Evolutionary conservation across 164 flowering plant genomes (phyloP), one percentile per base, ranked within the genome.

Genomic region (Piper betle): DNA sequence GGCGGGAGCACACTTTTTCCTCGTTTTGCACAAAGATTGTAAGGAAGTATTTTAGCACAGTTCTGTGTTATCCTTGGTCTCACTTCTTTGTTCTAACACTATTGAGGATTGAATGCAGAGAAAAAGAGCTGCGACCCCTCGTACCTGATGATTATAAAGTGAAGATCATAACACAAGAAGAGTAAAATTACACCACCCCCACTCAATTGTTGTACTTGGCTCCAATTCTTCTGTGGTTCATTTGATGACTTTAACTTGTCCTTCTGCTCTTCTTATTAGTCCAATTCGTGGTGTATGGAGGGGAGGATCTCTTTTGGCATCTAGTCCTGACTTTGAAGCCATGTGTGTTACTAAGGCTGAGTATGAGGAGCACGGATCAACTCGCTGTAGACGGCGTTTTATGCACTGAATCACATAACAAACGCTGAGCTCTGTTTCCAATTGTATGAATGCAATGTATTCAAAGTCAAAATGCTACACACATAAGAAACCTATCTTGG

Each of bases 1-100:
- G 97, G 97, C 69, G 99, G 99, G 70, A 86, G 85, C 79, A 88
- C 96, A 19, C 65, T 81, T 66, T 94, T 94, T 69, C 97, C 97
- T 71, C 79, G 72, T 37, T 88, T 94, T 80, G 84, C 93, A 39
- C 72, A 83, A 69, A 86, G 97, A 82, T 75, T 94, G 99, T 94
- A 88, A 82, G 96, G 33, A 20, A 7, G 10, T 37, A 25, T 25
- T 52, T 60, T 37, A 54, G 52, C 52, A 13, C 37, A 6, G 3
- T 17, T 52, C 58, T 5, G 58, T 55, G 25, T 11, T 25, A 6
- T 12, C 20, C 58, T 55, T 6, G 4, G 15, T 17, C 11, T 17
- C 0, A n/a, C 18, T 60, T n/a, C 17, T 39, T 60, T 41, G n/a
- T 13, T 8, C 19, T 7, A 43, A 39, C 39, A 19, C 13, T 42